Evolutionary conservation across 495 filamentous ascomycete species (phyloP), one percentile per base, ranked within the genome.

Genomic region (Penicillium waksmanii): DNA sequence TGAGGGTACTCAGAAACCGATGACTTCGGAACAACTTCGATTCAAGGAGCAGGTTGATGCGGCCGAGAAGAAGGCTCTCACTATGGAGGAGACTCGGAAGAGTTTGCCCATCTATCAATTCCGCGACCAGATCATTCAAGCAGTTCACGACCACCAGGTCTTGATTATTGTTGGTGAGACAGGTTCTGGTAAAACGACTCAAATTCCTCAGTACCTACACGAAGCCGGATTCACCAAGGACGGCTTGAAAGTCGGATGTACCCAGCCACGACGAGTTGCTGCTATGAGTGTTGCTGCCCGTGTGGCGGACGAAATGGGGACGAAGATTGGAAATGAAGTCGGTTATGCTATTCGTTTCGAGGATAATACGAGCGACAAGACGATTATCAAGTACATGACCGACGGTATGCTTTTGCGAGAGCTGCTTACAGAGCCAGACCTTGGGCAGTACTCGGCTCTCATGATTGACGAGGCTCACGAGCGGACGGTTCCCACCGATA

Each of bases 381-480:
- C 95, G 0, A 81, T 93, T 42, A 73, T 98, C 25, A 96, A 97
- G 73, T 98, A 97, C 70, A 96, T 97, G 92, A 98, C 95, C 3
- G 95, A 98, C 70, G 95, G 95, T 60, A 97, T 98, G 93, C 80
- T 98, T 44, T 79, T 98, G 18, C 84, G 93, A 67, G 94, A 97
- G 67, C 88, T 97, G 61, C 83, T 97, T 64, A 93, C 91, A 1
- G 93, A 97, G 70, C 94, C 96, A 0, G 89, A 92, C 55, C 75
- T 98, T 11, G 82, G 87, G 11, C 85, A 84, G n/a, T 98, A 98
- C 67, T 88, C 91, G 1, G 90, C 89, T 3, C 68, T 98, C 61
- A 97, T 98, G 89, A 94, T 98, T 60, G 95, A 98, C 67, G 95
- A 98, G 70, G 95, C 96, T 17, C 95, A 98, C 83, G 95, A 98